Percentiles rank a stretch among this genome's conserved stretches.
phyloP scores from a whole-genome alignment of 192 early-diverging fungal species.

The Coemansia sp. region DNA sequence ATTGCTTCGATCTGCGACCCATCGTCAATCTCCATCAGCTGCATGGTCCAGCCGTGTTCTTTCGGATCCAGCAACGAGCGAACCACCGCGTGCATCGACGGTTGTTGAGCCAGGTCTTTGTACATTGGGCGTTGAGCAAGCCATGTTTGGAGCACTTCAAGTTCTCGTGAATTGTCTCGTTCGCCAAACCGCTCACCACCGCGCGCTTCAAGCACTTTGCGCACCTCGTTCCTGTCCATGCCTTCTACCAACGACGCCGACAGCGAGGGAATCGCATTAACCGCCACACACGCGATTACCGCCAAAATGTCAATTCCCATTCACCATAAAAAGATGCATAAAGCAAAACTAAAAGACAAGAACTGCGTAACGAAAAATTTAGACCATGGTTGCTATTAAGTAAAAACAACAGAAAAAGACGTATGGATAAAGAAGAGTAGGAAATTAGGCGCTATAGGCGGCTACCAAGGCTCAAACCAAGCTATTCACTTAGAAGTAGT shows the following conservation, averaged over 20 bases:
- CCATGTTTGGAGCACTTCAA: conserved; percentile 22
- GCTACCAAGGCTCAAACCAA: conserved; percentile 1
- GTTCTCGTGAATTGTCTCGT: conserved; percentile 36
- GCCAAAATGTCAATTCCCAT: conserved; percentile 13
- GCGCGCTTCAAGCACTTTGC: conserved; percentile 19
- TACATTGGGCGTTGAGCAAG: neutral
- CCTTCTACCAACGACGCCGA: neutral
- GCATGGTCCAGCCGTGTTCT: neutral
- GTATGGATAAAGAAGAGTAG: conserved; percentile 1
- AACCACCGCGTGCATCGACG: neutral
- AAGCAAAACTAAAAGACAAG: neutral
- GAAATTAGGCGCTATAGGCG: conserved; percentile 32
- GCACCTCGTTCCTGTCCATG: neutral
- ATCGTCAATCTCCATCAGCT: neutral
- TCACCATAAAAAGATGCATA: neutral
- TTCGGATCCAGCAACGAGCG: neutral
- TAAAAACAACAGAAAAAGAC: conserved; percentile 8
- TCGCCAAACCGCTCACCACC: conserved; percentile 50
- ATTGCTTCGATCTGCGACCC: no score
- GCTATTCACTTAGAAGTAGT: conserved; percentile 38
- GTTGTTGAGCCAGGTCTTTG: no score
- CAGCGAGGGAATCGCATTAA: conserved; percentile 38
- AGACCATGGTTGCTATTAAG: neutral
- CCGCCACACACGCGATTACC: conserved; percentile 25
- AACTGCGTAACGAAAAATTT: neutral